Percentiles rank a stretch among this genome's conserved stretches.
phyloP scores from a whole-genome alignment of 2,329 filamentous ascomycete species.

The Xylariales sp. region DNA sequence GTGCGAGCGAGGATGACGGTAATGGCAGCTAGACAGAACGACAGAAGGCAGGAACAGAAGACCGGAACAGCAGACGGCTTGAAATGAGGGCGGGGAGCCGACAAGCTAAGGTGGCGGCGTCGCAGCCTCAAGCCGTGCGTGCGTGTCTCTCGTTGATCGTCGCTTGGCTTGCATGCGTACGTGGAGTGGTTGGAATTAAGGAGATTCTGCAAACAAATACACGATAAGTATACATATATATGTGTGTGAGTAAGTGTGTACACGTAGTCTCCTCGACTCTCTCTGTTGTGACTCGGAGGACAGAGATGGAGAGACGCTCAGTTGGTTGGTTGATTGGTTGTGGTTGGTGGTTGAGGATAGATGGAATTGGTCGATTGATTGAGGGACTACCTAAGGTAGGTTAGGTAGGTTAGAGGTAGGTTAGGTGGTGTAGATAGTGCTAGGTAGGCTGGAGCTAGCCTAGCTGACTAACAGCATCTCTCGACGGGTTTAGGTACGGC shows the following conservation, averaged over 20 bases:
- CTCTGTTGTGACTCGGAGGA: not conserved
- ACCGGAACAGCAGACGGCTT: constrained; percentile 6
- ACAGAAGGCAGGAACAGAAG: not conserved
- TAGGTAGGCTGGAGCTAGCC: no score
- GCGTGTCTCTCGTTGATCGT: constrained; percentile 15
- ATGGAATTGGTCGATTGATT: not conserved
- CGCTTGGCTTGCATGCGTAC: constrained; percentile 28
- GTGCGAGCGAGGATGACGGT: not conserved
- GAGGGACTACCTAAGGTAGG: no score
- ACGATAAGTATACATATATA: not conserved
- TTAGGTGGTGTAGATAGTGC: no score
- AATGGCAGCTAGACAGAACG: not conserved
- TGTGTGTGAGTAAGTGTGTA: not conserved
- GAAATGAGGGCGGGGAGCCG: constrained; percentile 1
- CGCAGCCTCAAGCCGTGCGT: constrained; percentile 19
- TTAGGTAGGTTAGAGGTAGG: no score
- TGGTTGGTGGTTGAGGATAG: not conserved
- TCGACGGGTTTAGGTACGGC: no score
- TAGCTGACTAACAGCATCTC: no score
- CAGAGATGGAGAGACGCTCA: not conserved
- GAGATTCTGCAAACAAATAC: not conserved
- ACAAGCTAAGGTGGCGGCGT: constrained; percentile 11
- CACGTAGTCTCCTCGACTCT: not conserved
- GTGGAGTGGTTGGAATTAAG: not conserved
- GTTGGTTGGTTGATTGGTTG: constrained; percentile 7